phyloP scores from a whole-genome alignment of 108 stramenopile species.

The Halocafeteria seosinensis region DNA sequence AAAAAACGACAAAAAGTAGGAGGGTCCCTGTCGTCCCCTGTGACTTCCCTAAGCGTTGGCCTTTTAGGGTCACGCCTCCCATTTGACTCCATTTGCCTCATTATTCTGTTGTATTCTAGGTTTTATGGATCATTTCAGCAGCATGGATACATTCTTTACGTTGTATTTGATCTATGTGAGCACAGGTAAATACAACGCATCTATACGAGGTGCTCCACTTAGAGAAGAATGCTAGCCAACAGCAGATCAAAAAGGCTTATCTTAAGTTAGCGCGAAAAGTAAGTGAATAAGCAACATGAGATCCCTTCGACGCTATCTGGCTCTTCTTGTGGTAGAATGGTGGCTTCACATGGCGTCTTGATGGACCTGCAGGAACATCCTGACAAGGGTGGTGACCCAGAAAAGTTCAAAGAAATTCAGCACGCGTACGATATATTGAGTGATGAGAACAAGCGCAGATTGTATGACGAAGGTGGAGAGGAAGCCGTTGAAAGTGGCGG shows the following conservation, averaged over 20 bases:
- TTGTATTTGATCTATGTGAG: neutral
- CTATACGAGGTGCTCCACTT: conserved; percentile 35
- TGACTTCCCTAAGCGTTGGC: too few species aligned
- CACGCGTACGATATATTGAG: neutral
- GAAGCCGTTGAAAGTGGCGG: conserved; percentile 33
- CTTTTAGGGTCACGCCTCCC: too few species aligned
- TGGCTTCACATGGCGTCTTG: neutral
- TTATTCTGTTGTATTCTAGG: too few species aligned
- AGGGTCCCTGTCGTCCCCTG: too few species aligned
- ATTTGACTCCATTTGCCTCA: too few species aligned
- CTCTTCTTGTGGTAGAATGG: neutral
- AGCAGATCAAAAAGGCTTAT: conserved; percentile 39
- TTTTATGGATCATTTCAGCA: too few species aligned
- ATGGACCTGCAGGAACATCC: neutral
- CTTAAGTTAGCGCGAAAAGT: conserved; percentile 21
- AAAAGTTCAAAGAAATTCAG: neutral
- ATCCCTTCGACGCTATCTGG: neutral
- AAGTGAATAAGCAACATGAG: neutral
- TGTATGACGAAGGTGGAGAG: conserved; percentile 90
- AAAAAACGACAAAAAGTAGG: too few species aligned
- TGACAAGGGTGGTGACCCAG: neutral
- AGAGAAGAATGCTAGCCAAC: conserved; percentile 21
- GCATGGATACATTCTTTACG: too few species aligned
- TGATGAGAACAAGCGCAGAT: conserved; percentile 30
- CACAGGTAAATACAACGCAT: conserved; percentile 19